These are phyloP conservation scores for Didymella glomerata DNA, from an alignment of 2,329 filamentous ascomycete species.

Conservation along the genomic window DNA sequence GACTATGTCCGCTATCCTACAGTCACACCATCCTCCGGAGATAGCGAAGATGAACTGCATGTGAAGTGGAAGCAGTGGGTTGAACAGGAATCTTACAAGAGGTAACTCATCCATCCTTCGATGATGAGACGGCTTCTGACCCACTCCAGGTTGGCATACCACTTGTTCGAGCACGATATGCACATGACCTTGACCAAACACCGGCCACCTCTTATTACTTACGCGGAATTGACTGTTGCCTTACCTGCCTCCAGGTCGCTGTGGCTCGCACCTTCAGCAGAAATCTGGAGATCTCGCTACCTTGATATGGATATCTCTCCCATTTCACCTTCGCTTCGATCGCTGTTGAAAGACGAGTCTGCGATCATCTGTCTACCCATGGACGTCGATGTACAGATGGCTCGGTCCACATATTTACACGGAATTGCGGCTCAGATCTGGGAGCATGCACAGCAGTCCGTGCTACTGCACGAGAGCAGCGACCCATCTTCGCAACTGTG, in stretches of 20 bases:
- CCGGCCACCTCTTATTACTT: not conserved
- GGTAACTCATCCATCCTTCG: not conserved
- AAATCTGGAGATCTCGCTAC: not conserved
- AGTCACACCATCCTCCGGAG: not conserved
- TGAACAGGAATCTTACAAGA: not conserved
- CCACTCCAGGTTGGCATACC: not conserved
- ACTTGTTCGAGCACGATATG: not conserved
- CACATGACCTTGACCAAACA: not conserved
- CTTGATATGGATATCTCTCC: not conserved
- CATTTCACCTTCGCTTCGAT: not conserved
- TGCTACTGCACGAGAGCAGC: not conserved
- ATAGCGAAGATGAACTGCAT: not conserved
- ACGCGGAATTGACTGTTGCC: not conserved
- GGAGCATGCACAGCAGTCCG: not conserved
- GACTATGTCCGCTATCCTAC: not conserved
- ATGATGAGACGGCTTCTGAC: not conserved
- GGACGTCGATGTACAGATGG: not conserved
- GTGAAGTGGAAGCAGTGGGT: not conserved
- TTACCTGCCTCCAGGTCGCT: not conserved
- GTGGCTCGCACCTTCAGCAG: not conserved
- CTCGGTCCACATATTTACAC: not conserved
- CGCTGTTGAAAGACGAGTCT: not conserved
- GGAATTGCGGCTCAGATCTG: not conserved
- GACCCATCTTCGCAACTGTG: not conserved
- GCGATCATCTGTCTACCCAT: not conserved